Conservation (phyloP, 2,329 filamentous ascomycete genomes). For the Didymella keratinophila region DNA sequence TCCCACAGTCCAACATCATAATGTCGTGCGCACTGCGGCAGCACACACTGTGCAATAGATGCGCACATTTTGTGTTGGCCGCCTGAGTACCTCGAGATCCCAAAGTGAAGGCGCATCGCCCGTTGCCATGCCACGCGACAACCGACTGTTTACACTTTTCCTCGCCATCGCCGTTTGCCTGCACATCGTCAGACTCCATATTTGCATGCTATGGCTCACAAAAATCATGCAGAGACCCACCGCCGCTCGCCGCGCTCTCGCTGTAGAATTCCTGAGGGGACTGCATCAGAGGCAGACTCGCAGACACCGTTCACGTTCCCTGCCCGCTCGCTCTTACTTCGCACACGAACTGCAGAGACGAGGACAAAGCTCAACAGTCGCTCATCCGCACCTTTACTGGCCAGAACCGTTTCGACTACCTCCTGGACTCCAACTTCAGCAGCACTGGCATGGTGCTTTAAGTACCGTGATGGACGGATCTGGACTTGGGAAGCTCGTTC, state of each 20-base stretch:
- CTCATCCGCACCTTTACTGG: background rate
- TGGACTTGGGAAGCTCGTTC: background rate
- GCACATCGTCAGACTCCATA: conserved; percentile 12
- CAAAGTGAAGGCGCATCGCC: conserved; percentile 9
- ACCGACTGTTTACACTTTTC: conserved; percentile 11
- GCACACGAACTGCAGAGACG: background rate
- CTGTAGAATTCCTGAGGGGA: conserved; percentile 24
- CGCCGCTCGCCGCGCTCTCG: conserved; percentile 20
- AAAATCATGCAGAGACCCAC: conserved; percentile 25
- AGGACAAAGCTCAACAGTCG: background rate
- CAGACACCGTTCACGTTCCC: background rate
- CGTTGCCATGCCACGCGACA: conserved; percentile 19
- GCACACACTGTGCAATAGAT: background rate
- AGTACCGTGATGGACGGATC: background rate
- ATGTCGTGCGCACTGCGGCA: conserved; percentile 5
- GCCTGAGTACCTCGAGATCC: background rate
- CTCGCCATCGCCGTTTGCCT: conserved; percentile 13
- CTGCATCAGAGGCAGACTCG: conserved; percentile 15
- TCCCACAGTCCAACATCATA: background rate
- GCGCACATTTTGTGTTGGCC: background rate
- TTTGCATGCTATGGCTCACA: conserved; percentile 19
- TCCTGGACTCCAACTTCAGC: background rate
- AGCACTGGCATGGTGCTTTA: background rate
- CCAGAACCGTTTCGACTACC: background rate
- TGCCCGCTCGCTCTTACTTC: background rate